A percentile compares a stretch with the other conserved stretches of the same genome.
Conservation (phyloP, 192 early-diverging fungal species). For the Phlyctochytrium arcticum region DNA sequence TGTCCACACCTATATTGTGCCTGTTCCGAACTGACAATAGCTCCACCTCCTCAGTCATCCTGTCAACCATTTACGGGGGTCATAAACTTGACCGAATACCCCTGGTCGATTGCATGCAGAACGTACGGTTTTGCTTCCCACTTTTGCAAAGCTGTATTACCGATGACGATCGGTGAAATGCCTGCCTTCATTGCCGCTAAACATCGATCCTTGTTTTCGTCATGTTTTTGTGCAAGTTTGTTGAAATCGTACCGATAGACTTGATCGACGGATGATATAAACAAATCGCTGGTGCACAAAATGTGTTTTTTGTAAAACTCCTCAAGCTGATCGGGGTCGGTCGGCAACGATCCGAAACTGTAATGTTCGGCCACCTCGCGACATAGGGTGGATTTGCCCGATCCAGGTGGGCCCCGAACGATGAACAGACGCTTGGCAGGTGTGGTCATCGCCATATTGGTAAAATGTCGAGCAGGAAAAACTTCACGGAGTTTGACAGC, state of each 20-base stretch:
- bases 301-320: slow-evolving; percentile 6
- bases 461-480: too few species aligned
- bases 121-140: slow-evolving; percentile 52
- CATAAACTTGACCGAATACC: slow-evolving; percentile 29
- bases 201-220: slow-evolving; percentile 39
- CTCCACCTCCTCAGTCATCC: slow-evolving; percentile 22
- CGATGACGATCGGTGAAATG: slow-evolving; percentile 39
- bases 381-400: slow-evolving; percentile 46
- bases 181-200: slow-evolving; percentile 16
- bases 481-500: too few species aligned
- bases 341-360: too few species aligned
- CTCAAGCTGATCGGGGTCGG: too few species aligned
- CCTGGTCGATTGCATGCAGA: slow-evolving; percentile 15
- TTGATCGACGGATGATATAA: background rate
- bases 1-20: slow-evolving; percentile 37
- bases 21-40: slow-evolving; percentile 30
- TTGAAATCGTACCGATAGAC: slow-evolving; percentile 41
- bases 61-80: slow-evolving; percentile 48
- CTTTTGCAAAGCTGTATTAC: slow-evolving; percentile 42
- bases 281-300: slow-evolving; percentile 48
- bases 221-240: slow-evolving; percentile 34
- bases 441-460: too few species aligned
- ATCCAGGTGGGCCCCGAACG: slow-evolving; percentile 40
- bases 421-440: too few species aligned
- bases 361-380: too few species aligned